Conservation (phyloP, 805 yeast species). For the Yarrowia keelungensis region DNA sequence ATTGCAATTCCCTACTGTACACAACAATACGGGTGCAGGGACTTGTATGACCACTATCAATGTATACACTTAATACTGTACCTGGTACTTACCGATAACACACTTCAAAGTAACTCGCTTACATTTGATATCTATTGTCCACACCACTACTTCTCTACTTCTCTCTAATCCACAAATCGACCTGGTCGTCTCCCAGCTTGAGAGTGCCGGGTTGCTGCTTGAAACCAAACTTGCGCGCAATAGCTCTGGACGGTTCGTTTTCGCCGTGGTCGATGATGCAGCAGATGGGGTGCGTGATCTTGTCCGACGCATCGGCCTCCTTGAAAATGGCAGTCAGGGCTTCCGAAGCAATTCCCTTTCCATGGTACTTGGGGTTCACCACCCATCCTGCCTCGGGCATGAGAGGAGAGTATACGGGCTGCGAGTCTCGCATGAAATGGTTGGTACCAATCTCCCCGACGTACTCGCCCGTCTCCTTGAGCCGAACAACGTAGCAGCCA, state of each 20-base stretch:
- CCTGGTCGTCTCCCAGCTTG: constrained; percentile 7
- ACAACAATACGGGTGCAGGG: no score
- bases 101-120: no score
- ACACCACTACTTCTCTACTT: not conserved
- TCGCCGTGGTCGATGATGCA: constrained; percentile 16
- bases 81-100: no score
- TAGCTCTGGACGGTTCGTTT: constrained; percentile 1
- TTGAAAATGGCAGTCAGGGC: constrained; percentile 11
- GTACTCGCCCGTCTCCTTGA: constrained; percentile 19
- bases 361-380: constrained; percentile 17
- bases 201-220: constrained; percentile 2
- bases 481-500: constrained; percentile 9
- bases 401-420: constrained; percentile 17
- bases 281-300: not conserved
- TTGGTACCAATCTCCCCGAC: constrained; percentile 20
- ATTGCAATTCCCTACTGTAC: no score
- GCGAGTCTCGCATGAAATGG: constrained; percentile 33
- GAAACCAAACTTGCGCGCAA: constrained; percentile 29
- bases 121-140: no score
- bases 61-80: no score
- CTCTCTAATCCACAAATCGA: constrained; percentile 13
- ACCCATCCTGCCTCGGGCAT: constrained; percentile 36
- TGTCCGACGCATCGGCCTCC: constrained; percentile 2
- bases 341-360: constrained; percentile 9
- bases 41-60: no score